Evolutionary conservation across 352 stramenopile genomes (phyloP).

Genomic region (Pythium angustatum): DNA sequence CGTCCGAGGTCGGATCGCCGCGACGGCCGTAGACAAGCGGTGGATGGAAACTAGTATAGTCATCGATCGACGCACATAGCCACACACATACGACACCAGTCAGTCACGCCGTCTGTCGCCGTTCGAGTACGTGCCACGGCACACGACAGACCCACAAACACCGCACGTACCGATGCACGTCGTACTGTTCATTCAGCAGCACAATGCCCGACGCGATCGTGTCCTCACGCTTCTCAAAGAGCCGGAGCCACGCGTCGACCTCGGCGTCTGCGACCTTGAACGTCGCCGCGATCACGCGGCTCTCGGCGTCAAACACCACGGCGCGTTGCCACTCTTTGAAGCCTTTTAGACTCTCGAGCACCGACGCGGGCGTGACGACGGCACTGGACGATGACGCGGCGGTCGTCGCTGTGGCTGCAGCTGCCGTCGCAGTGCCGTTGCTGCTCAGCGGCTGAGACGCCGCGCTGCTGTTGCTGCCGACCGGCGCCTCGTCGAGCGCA

Average conservation of each 20-base stretch:
- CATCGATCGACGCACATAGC: background rate
- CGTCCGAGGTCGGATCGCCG: slow-evolving; percentile 59
- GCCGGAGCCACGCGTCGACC: slow-evolving; percentile 30
- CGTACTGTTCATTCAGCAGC: slow-evolving; percentile 75
- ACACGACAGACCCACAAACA: background rate
- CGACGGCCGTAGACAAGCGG: slow-evolving; percentile 76
- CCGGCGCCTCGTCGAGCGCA: background rate
- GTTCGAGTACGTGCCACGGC: too few species aligned
- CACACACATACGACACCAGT: background rate
- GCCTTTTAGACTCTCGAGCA: slow-evolving; percentile 56
- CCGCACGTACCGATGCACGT: slow-evolving; percentile 73
- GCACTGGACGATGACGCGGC: background rate
- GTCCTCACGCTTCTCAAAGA: slow-evolving; percentile 80
- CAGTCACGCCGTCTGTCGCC: too few species aligned
- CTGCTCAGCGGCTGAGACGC: slow-evolving; percentile 2
- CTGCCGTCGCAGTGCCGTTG: slow-evolving; percentile 8
- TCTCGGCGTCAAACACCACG: slow-evolving; percentile 62
- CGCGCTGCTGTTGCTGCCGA: slow-evolving; percentile 4
- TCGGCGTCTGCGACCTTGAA: slow-evolving; percentile 68
- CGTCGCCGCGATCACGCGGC: slow-evolving; percentile 50
- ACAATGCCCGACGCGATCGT: slow-evolving; percentile 76
- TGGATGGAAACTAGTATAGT: slow-evolving; percentile 56
- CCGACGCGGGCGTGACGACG: slow-evolving; percentile 41
- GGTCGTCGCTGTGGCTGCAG: slow-evolving; percentile 23
- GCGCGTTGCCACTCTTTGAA: slow-evolving; percentile 72